These are phyloP conservation scores for Firmiana major DNA, from an alignment of 345 rosid species.

Conservation along the genomic window DNA sequence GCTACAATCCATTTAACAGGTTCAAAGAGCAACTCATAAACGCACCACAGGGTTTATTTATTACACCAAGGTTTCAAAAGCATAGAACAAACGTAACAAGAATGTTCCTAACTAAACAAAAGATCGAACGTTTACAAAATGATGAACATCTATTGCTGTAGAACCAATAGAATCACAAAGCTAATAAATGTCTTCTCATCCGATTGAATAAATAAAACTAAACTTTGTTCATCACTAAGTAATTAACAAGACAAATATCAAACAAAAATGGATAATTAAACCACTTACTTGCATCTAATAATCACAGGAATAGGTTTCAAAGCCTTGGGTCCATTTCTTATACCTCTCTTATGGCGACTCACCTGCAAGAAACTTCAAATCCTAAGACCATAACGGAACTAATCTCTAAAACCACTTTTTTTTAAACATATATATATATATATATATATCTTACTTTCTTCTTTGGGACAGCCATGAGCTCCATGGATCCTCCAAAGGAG, in stretches of 20 bases:
- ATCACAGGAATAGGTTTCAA: conserved; percentile 85
- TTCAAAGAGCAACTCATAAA: not conserved
- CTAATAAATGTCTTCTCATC: not conserved
- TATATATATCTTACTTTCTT: conserved; percentile 52
- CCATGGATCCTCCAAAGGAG: conserved; percentile 36
- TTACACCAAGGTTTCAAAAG: not conserved
- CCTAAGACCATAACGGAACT: not conserved
- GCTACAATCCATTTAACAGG: not conserved
- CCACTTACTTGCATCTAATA: conserved; percentile 74
- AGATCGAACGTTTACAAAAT: not conserved
- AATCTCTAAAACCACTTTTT: no score
- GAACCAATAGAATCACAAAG: not conserved
- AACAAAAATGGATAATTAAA: conserved; percentile 7
- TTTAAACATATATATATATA: no score
- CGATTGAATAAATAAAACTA: not conserved
- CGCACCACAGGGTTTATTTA: not conserved
- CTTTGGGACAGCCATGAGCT: conserved; percentile 70
- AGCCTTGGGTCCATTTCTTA: conserved; percentile 89
- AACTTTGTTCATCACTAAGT: not conserved
- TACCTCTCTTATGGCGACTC: conserved; percentile 73
- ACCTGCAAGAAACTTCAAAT: conserved; percentile 36
- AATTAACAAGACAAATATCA: not conserved
- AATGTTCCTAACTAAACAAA: not conserved
- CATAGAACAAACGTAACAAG: not conserved
- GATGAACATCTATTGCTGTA: not conserved